Percentiles rank a stretch among this genome's conserved stretches.
Evolutionary conservation across 116 monocot genomes (phyloP).

Genomic region (Posidonia oceanica): DNA sequence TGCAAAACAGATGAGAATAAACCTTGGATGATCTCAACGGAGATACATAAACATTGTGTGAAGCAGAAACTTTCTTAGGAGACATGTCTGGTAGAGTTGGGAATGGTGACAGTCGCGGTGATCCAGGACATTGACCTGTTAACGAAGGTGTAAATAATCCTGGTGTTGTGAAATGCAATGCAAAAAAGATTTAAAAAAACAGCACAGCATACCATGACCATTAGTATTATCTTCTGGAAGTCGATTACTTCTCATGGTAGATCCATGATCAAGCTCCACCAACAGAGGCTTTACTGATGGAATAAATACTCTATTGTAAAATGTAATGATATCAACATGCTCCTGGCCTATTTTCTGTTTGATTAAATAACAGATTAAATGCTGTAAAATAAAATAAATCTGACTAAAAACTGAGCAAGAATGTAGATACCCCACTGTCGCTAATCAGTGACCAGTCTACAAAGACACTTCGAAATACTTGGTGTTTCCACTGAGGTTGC

Average conservation of each 20-base stretch:
- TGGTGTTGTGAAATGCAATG: neutral
- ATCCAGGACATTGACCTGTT: conserved; percentile 58
- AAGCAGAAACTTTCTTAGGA: conserved; percentile 96
- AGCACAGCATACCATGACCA: conserved; percentile 37
- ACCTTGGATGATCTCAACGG: conserved; percentile 91
- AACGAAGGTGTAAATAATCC: neutral
- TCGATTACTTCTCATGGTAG: conserved; percentile 20
- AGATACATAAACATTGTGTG: conserved; percentile 97
- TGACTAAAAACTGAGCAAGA: neutral
- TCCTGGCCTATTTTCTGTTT: conserved; percentile 54
- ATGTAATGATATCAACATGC: conserved; percentile 88
- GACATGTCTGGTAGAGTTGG: conserved; percentile 92
- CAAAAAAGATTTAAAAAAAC: neutral
- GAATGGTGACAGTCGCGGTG: conserved; percentile 63
- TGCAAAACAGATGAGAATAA: neutral
- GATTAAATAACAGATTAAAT: neutral
- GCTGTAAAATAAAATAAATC: neutral
- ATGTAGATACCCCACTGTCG: conserved; percentile 38
- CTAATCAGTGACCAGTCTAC: conserved; percentile 34
- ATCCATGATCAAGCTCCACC: conserved; percentile 47
- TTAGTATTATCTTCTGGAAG: conserved; percentile 35
- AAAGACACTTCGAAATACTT: conserved; percentile 73
- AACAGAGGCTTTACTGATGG: conserved; percentile 80
- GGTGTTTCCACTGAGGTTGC: conserved; percentile 76
- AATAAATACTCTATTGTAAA: conserved; percentile 92